Conservation (phyloP, 2,329 filamentous ascomycete species). For the Phyllosticta paracitricarpa region DNA sequence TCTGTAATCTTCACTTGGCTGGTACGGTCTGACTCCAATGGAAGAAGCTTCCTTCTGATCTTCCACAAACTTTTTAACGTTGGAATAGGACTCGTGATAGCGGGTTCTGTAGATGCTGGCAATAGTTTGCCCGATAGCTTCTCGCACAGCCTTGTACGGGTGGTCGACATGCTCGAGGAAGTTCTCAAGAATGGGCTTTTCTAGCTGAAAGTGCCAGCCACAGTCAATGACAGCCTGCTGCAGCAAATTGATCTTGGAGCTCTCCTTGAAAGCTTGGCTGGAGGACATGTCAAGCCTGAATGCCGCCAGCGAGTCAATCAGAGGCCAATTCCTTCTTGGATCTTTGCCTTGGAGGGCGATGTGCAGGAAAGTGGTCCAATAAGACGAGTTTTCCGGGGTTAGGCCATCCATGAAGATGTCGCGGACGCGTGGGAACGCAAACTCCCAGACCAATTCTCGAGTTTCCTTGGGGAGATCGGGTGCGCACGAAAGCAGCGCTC, state of each 20-base stretch:
- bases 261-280: conserved; percentile 97
- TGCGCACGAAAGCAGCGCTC: conserved; percentile 71
- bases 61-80: conserved; percentile 64
- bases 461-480: conserved; percentile 66
- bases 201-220: conserved; percentile 92
- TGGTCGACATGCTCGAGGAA: conserved; percentile 90
- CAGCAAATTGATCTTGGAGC: conserved; percentile 84
- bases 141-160: conserved; percentile 93
- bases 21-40: conserved; percentile 75
- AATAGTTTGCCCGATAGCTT: conserved; percentile 84
- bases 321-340: conserved; percentile 74
- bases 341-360: conserved; percentile 82
- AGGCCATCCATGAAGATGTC: conserved; percentile 82
- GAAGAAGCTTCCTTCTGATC: conserved; percentile 71
- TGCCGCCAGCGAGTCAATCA: conserved; percentile 70
- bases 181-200: conserved; percentile 78
- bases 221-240: conserved; percentile 79
- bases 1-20: conserved; percentile 64
- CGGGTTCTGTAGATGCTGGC: conserved; percentile 81
- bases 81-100: conserved; percentile 87
- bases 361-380: conserved; percentile 92
- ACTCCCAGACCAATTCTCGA: conserved; percentile 73
- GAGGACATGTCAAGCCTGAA: conserved; percentile 91
- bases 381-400: conserved; percentile 86
- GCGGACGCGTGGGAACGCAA: conserved; percentile 79